Percentiles rank a stretch among this genome's conserved stretches.
Conservation (phyloP, 495 filamentous ascomycete genomes). For the Achaetomiella virescens region DNA sequence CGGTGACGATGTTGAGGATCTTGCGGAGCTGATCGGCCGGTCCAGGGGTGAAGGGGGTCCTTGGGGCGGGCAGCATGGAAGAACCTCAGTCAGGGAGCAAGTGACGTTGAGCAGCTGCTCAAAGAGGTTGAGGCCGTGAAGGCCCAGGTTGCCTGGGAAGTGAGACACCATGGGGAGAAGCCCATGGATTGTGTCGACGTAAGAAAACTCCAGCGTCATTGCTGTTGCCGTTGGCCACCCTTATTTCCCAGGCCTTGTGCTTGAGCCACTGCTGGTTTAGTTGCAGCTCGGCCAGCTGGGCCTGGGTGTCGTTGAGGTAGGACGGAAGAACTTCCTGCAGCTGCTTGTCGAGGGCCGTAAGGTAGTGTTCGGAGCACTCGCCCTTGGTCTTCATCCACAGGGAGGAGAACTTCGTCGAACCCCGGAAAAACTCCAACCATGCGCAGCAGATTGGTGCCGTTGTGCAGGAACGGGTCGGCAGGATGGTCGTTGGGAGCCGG, state of each 20-base stretch:
- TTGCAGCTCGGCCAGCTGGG: slow-evolving; percentile 62
- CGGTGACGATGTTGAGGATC: slow-evolving; percentile 58
- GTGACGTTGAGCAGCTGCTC: slow-evolving; percentile 75
- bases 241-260: slow-evolving; percentile 71
- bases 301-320: slow-evolving; percentile 58
- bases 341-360: slow-evolving; percentile 58
- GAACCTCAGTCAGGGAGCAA: slow-evolving; percentile 65
- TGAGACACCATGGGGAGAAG: slow-evolving; percentile 59
- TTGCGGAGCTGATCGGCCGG: slow-evolving; percentile 69
- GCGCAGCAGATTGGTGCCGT: slow-evolving; percentile 56
- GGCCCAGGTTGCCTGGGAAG: slow-evolving; percentile 61
- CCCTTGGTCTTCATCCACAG: slow-evolving; percentile 66
- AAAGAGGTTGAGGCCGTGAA: slow-evolving; percentile 58
- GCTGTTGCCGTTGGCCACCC: slow-evolving; percentile 37
- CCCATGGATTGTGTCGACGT: slow-evolving; percentile 66
- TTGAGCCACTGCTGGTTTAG: slow-evolving; percentile 80
- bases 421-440: slow-evolving; percentile 62
- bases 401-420: slow-evolving; percentile 64
- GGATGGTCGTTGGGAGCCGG: slow-evolving; percentile 60
- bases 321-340: slow-evolving; percentile 57
- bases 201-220: slow-evolving; percentile 55
- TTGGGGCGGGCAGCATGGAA: slow-evolving; percentile 58
- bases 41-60: slow-evolving; percentile 54
- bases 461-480: slow-evolving; percentile 44
- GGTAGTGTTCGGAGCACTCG: slow-evolving; percentile 52